Evolutionary conservation across 768 basidiomycete species (phyloP).

Genomic region (Nidularia sp.): DNA sequence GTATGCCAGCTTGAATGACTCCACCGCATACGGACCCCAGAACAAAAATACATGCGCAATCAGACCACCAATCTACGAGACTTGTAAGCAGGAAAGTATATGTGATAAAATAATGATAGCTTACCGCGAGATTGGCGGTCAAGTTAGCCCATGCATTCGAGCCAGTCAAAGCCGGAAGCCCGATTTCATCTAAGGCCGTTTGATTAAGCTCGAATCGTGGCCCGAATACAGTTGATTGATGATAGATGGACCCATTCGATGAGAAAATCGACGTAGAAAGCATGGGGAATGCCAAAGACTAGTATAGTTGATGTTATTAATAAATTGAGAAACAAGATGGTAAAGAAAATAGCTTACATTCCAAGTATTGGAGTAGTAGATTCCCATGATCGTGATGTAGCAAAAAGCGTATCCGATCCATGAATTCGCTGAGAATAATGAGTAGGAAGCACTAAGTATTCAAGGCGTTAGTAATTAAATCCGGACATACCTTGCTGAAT

Average conservation of each 20-base stretch:
- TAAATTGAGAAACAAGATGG: too few relatives aligned
- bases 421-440: slow-evolving; percentile 39
- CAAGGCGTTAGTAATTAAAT: neutral
- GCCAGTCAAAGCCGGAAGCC: slow-evolving; percentile 44
- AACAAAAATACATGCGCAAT: slow-evolving; percentile 54
- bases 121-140: slow-evolving; percentile 41
- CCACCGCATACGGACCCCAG: slow-evolving; percentile 47
- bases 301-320: neutral
- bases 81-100: neutral
- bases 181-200: slow-evolving; percentile 47
- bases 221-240: slow-evolving; percentile 52
- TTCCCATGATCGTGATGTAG: slow-evolving; percentile 47
- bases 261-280: slow-evolving; percentile 56
- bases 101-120: slow-evolving; percentile 4
- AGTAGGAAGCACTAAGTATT: neutral
- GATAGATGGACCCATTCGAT: slow-evolving; percentile 48
- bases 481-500: slow-evolving; percentile 46
- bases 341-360: slow-evolving; percentile 28
- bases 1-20: slow-evolving; percentile 46
- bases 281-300: slow-evolving; percentile 56
- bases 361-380: slow-evolving; percentile 63
- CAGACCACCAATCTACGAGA: slow-evolving; percentile 50
- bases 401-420: slow-evolving; percentile 53
- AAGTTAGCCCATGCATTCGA: slow-evolving; percentile 52
- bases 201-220: slow-evolving; percentile 45